phyloP scores from a whole-genome alignment of 495 filamentous ascomycete species.

The Tetracladium setigerum region DNA sequence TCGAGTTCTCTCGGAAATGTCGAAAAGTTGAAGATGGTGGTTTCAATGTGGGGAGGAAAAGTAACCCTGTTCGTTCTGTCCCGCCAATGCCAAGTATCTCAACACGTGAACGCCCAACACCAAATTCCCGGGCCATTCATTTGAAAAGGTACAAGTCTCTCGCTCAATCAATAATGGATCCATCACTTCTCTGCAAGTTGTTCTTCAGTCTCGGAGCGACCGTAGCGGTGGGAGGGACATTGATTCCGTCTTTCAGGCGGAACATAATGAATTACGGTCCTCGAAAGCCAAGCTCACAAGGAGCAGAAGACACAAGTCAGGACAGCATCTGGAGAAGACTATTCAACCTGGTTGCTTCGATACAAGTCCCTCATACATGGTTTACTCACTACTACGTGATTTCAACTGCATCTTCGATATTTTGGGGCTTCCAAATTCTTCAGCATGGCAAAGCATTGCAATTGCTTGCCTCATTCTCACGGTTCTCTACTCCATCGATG shows the following conservation, averaged over 20 bases:
- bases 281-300: constrained; percentile 16
- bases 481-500: constrained; percentile 35
- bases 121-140: too few relatives aligned
- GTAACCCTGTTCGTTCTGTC: too few relatives aligned
- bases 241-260: constrained; percentile 30
- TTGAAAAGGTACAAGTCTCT: too few relatives aligned
- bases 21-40: too few relatives aligned
- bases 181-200: constrained; percentile 35
- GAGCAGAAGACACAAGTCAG: background rate
- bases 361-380: constrained; percentile 73
- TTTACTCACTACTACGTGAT: constrained; percentile 82
- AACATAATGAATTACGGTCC: constrained; percentile 44
- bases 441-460: constrained; percentile 43
- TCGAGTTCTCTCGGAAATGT: too few relatives aligned
- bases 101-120: too few relatives aligned
- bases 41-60: too few relatives aligned
- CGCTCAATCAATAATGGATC: constrained; percentile 12
- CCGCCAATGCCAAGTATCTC: too few relatives aligned
- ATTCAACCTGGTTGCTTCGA: constrained; percentile 4
- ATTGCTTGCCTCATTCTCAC: constrained; percentile 30
- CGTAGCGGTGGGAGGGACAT: constrained; percentile 29
- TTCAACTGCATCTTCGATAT: constrained; percentile 60
- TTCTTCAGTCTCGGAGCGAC: constrained; percentile 36
- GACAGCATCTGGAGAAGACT: background rate
- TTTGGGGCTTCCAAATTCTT: constrained; percentile 70